Conservation (phyloP, 1,284 basidiomycete species). For the Kwoniella shivajii region DNA sequence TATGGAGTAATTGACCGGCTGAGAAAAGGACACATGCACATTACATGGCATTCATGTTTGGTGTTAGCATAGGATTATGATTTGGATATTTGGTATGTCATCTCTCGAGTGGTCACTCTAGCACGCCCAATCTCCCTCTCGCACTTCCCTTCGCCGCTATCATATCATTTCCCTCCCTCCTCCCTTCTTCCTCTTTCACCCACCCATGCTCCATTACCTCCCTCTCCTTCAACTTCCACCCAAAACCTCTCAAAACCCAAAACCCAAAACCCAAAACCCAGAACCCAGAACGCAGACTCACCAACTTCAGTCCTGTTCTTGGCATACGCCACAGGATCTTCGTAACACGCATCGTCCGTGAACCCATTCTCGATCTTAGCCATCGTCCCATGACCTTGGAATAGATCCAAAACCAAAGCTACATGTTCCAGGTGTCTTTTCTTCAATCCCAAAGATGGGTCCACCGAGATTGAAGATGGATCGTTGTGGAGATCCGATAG, state of each 20-base stretch:
- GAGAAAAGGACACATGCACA: neutral
- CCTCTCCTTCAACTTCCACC: no score
- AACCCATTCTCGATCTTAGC: conserved; percentile 39
- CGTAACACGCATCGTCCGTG: conserved; percentile 40
- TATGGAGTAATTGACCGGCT: conserved; percentile 45
- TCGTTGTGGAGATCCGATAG: conserved; percentile 11
- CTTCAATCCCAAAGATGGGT: neutral
- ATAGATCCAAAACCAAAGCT: conserved; percentile 43
- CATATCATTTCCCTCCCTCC: no score
- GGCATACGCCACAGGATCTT: conserved; percentile 43
- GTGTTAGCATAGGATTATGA: no score
- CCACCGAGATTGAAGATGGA: neutral
- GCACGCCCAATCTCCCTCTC: no score
- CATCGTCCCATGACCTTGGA: conserved; percentile 44
- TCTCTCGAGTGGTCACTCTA: no score
- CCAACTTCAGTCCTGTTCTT: conserved; percentile 41
- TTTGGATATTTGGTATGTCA: no score
- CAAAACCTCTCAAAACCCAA: no score
- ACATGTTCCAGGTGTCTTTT: conserved; percentile 35
- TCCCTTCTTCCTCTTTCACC: no score
- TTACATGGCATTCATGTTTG: no score
- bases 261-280: no score
- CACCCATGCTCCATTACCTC: no score
- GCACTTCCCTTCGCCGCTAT: no score
- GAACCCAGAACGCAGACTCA: conserved; percentile 20